Evolutionary conservation across 345 rosid species (phyloP), one percentile per base, ranked within the genome.

Genomic region (Hibiscus mutabilis): DNA sequence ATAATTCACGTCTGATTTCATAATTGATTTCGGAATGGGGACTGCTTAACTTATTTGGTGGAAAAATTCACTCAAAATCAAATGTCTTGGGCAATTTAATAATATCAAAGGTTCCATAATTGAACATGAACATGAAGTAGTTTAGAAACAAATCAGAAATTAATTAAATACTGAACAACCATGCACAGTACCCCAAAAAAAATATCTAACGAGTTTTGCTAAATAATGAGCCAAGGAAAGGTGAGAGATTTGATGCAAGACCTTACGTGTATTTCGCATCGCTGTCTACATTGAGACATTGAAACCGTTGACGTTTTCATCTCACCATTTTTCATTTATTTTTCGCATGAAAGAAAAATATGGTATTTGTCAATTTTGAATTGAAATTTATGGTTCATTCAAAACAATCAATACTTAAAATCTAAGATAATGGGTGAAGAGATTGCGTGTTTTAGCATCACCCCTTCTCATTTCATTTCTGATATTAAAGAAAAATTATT

Each of bases 381-480:
- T 13, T 13, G 11, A 13, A 46, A 12, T 46, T 12, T 12, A 46
- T 13, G 16, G 16, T 61, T 51, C 5, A 47, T 18, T 56, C 12
- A 60, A 68, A 60, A 37, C 12, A 37, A 76, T 55, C 16, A 6
- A 72, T 63, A 71, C 75, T 72, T 74, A 3, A 49, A 21, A 40
- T 44, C 46, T 12, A 78, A 75, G 75, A 78, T 69, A 72, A 67
- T 40, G 44, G 10, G 13, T 15, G 6, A 7, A 35, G 63, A 31
- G 77, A 75, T 76, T 57, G 80, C 86, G 75, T 74, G 79, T 53
- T 68, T 22, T 57, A 63, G 64, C 79, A 74, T 78, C 80, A 65
- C n/a, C 5, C 18, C 40, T 35, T 35, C 40, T 35, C 40, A 6
- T 13, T 19, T 2, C 2, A 2, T 68, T 6, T 33, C 10, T 6